Evolutionary conservation across 352 stramenopile species (phyloP).

Genomic region (Globisporangium canariense): DNA sequence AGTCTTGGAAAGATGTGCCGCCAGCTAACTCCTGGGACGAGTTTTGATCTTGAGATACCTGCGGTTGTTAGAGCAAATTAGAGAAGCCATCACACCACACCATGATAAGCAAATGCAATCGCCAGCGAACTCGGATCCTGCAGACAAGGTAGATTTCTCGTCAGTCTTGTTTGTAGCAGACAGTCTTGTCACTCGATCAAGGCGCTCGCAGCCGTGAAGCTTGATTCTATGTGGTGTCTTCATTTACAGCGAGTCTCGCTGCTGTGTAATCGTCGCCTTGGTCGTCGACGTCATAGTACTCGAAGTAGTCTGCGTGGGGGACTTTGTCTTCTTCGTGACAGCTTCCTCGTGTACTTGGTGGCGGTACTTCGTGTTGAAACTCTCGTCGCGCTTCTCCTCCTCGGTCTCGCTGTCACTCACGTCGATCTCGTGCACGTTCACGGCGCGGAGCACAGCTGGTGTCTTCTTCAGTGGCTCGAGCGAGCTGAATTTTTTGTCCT

Average conservation of each 20-base stretch:
- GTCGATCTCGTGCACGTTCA: slow-evolving; percentile 27
- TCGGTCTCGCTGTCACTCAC: slow-evolving; percentile 37
- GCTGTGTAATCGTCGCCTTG: neutral
- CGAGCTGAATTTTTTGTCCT: slow-evolving; percentile 26
- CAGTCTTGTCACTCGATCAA: neutral
- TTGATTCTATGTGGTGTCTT: slow-evolving; percentile 1
- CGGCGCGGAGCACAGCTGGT: slow-evolving; percentile 34
- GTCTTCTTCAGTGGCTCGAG: slow-evolving; percentile 42
- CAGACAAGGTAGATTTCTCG: neutral
- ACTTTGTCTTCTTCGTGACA: slow-evolving; percentile 8
- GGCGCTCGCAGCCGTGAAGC: neutral
- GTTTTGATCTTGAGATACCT: slow-evolving; percentile 24
- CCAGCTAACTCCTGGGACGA: slow-evolving; percentile 34
- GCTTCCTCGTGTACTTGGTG: slow-evolving; percentile 11
- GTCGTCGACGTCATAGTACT: slow-evolving; percentile 7
- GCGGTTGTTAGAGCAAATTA: neutral
- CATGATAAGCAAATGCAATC: neutral
- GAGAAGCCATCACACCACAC: neutral
- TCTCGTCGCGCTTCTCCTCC: slow-evolving; percentile 30
- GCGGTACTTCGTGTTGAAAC: slow-evolving; percentile 12
- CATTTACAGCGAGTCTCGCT: slow-evolving; percentile 7
- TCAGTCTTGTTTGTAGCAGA: neutral
- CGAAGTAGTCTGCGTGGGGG: neutral
- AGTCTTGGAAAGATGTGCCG: slow-evolving; percentile 31
- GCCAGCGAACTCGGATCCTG: neutral